Percentiles rank a stretch among this genome's conserved stretches.
These are phyloP conservation scores for Aquilaria yunnanensis DNA, from an alignment of 345 rosid genomes.

Conservation along the genomic window DNA sequence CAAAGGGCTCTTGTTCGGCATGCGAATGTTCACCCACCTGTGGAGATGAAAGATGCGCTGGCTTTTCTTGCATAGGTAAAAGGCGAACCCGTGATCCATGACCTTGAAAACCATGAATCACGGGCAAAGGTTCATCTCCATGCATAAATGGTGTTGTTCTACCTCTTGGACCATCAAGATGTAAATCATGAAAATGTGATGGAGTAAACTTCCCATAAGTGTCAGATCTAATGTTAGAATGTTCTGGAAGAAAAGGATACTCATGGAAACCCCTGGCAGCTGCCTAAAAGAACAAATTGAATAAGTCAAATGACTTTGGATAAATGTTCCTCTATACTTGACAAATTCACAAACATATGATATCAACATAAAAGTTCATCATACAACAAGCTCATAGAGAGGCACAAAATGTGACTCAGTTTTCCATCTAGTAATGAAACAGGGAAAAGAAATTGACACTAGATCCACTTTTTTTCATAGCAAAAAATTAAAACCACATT, in stretches of 20 bases:
- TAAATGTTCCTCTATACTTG: no score
- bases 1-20: conserved; percentile 39
- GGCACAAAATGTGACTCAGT: no score
- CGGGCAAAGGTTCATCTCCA: conserved; percentile 54
- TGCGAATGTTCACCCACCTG: conserved; percentile 45
- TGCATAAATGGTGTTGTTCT: conserved; percentile 46
- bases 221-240: conserved; percentile 43
- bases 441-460: no score
- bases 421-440: no score
- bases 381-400: no score
- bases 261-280: conserved; percentile 49
- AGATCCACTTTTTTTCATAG: no score
- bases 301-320: no score
- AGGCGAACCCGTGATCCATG: conserved; percentile 47
- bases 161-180: conserved; percentile 43
- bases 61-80: conserved; percentile 57
- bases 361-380: no score
- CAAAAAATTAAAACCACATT: no score
- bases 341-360: no score
- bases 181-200: conserved; percentile 47
- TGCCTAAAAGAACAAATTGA: conserved; percentile 28
- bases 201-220: conserved; percentile 40
- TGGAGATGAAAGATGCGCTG: conserved; percentile 45
- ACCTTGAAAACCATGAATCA: conserved; percentile 45
- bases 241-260: conserved; percentile 63